Conservation (phyloP, 768 basidiomycete species). For the Rhodotorula babjevae region DNA sequence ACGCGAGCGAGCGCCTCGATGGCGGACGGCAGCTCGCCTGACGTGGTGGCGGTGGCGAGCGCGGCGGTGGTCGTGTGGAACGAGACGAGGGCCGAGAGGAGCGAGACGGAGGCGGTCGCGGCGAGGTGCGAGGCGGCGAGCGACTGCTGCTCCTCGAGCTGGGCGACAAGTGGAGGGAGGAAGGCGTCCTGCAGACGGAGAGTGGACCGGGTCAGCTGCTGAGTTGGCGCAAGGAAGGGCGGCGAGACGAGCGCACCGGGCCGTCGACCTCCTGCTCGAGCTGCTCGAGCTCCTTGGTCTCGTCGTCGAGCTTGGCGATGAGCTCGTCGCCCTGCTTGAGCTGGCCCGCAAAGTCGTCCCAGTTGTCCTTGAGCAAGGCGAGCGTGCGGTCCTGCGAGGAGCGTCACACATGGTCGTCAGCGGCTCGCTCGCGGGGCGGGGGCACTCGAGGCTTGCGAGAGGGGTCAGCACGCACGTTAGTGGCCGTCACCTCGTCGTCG, state of each 20-base stretch:
- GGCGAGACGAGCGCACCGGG: not conserved
- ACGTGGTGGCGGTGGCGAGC: slow-evolving; percentile 14
- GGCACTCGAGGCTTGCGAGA: too few relatives aligned
- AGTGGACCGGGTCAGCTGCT: not conserved
- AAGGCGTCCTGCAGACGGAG: slow-evolving; percentile 10
- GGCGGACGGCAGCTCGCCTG: slow-evolving; percentile 19
- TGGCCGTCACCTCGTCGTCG: slow-evolving; percentile 2
- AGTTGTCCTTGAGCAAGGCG: slow-evolving; percentile 6
- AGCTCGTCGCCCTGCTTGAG: slow-evolving; percentile 4
- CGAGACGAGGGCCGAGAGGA: slow-evolving; percentile 19
- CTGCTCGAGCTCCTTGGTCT: slow-evolving; percentile 10
- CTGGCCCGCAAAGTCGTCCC: slow-evolving; percentile 15
- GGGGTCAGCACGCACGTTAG: slow-evolving; percentile 5
- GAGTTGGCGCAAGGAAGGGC: too few relatives aligned
- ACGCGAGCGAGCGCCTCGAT: slow-evolving; percentile 2
- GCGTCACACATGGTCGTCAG: not conserved
- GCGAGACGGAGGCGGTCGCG: slow-evolving; percentile 5
- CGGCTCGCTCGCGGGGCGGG: too few relatives aligned
- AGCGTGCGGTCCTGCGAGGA: slow-evolving; percentile 26
- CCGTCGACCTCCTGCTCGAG: slow-evolving; percentile 17
- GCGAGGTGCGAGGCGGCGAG: slow-evolving; percentile 21
- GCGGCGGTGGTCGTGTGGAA: slow-evolving; percentile 18
- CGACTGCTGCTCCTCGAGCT: slow-evolving; percentile 12
- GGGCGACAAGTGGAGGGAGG: slow-evolving; percentile 17
- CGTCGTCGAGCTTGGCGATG: not conserved